Conservation (phyloP, 768 basidiomycete species). For the Leucosporidium yakuticum region DNA sequence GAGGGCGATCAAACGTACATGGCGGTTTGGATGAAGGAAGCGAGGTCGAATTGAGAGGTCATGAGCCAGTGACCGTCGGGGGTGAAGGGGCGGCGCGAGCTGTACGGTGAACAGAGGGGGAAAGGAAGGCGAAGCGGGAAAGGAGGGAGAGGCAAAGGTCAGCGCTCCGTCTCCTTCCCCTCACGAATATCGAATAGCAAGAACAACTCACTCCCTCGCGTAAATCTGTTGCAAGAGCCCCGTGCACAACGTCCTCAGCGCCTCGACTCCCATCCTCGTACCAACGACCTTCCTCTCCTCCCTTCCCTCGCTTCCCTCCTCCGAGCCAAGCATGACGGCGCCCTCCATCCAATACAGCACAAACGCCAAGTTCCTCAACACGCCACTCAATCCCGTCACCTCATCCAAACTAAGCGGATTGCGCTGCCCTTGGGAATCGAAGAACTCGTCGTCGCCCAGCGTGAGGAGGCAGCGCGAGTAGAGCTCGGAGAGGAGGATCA, state of each 20-base stretch:
- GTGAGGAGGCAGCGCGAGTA: constrained; percentile 79
- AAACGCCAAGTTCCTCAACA: constrained; percentile 78
- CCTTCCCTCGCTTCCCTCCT: not conserved
- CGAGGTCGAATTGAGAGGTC: constrained; percentile 55
- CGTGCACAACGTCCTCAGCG: constrained; percentile 68
- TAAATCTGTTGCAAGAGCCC: constrained; percentile 73
- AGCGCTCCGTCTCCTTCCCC: constrained; percentile 5
- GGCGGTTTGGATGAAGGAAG: constrained; percentile 77
- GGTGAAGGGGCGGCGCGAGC: constrained; percentile 77
- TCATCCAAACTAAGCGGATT: constrained; percentile 82
- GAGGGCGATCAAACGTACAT: constrained; percentile 51
- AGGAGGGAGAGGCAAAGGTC: not conserved
- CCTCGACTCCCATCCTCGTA: constrained; percentile 56
- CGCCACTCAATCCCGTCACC: constrained; percentile 63
- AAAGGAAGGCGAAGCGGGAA: not conserved
- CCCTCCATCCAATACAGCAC: constrained; percentile 65
- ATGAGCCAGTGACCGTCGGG: constrained; percentile 78
- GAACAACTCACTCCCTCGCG: constrained; percentile 68
- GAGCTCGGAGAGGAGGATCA: constrained; percentile 72
- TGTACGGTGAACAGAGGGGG: constrained; percentile 40
- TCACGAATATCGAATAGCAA: not conserved
- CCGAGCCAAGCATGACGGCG: constrained; percentile 33
- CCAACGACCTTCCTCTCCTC: constrained; percentile 47
- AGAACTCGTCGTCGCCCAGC: constrained; percentile 97
- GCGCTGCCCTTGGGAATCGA: constrained; percentile 47